These are phyloP conservation scores for Mycotypha africana DNA, from an alignment of 371 early-diverging fungal genomes.

Conservation along the genomic window DNA sequence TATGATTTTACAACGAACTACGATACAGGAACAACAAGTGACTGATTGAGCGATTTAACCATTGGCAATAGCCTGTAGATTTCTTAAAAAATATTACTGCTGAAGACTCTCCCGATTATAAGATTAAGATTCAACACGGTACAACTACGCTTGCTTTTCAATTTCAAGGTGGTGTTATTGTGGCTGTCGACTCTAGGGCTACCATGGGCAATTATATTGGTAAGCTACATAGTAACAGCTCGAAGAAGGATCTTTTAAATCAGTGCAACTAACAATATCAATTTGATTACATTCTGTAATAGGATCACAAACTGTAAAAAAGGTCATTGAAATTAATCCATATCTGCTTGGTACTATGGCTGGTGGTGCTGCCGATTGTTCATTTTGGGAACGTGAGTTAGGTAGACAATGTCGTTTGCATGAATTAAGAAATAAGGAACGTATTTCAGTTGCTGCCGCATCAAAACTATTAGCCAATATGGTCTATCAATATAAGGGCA, in stretches of 20 bases:
- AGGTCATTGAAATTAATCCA: conserved; percentile 99
- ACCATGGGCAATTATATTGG: conserved; percentile 98
- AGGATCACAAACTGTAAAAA: conserved; percentile 98
- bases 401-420: conserved; percentile 95
- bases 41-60: too few relatives aligned
- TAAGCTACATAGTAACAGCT: too few relatives aligned
- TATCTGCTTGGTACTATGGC: conserved; percentile 99
- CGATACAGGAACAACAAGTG: too few relatives aligned
- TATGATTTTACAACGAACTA: too few relatives aligned
- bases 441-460: conserved; percentile 99
- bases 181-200: conserved; percentile 99
- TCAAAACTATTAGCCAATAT: conserved; percentile 95
- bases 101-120: conserved; percentile 52
- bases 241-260: too few relatives aligned
- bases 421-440: conserved; percentile 97
- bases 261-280: too few relatives aligned
- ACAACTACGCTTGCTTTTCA: conserved; percentile 99
- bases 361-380: conserved; percentile 99
- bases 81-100: conserved; percentile 61
- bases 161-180: conserved; percentile 96
- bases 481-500: conserved; percentile 98
- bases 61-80: conserved; percentile 63
- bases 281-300: too few relatives aligned
- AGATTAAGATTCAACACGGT: conserved; percentile 93
- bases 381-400: conserved; percentile 99